Base-by-base conservation (phyloP, 306 rosid genomes). In the Corylus avellana region DNA sequence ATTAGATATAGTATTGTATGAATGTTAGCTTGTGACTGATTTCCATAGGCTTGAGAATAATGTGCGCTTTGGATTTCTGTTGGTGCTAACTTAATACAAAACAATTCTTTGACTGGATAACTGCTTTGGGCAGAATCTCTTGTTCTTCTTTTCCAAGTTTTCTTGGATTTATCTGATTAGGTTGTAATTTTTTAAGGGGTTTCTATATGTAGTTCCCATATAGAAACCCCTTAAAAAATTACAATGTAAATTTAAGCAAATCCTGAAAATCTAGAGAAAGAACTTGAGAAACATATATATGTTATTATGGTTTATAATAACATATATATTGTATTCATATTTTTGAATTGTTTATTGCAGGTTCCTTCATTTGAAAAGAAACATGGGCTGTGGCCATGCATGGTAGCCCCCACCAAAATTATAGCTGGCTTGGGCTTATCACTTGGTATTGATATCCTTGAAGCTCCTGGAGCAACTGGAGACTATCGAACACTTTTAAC, bases 381-480 rank as follows among this genome's bases (percentile, higher is more conserved):
- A 80, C 98, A 95, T 74, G 98, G 84, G 56, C 77, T 95, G 78
- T 51, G 85, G 87, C 94, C 98, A 77, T 92, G 98, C 89, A 92
- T 92, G 98, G 98, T 95, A 32, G 98, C 98, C 80, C 98, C 98
- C 63, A 92, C 98, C 18, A 95, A 95, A 86, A 92, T 95, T 80
- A 95, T 95, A 42, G 98, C 98, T 77, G 98, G 98, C 78, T 80
- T 91, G 59, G 98, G 98, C 59, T 85, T 95, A 84, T 95, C 98
- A 55, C 96, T 95, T 49, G 96, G 93, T 82, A 91, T 95, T 76
- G 98, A 95, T 83, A 91, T 95, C 80, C 92, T 95, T 62, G 98
- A 92, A 77, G 98, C 98, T 79, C 97, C 96, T 29, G 97, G 98
- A 81, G 98, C 98, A 39, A 95, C 98, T 1, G 98, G 98, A 75